Evolutionary conservation across 139 green algal genomes (phyloP).

Genomic region (Tetradesmus lagerheimii): DNA sequence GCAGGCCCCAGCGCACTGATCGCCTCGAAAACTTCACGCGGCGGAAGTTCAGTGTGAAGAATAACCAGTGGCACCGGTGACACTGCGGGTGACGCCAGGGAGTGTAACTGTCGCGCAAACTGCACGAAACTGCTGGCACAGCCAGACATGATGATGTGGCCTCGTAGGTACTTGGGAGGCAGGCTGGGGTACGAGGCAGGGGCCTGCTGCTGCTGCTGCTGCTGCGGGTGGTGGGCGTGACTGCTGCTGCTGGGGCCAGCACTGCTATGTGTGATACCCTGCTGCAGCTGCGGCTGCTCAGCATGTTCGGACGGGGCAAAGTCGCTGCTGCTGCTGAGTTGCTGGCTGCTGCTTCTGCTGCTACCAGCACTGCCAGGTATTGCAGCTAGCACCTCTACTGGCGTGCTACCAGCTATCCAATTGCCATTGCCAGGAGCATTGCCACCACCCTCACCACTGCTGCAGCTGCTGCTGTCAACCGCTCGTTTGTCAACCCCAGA

Average conservation of each 20-base stretch:
- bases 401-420: neutral
- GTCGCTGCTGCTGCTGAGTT: neutral
- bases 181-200: neutral
- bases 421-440: no score
- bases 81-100: slow-evolving; percentile 2
- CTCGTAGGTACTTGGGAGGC: slow-evolving; percentile 4
- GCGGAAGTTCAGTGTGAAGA: slow-evolving; percentile 52
- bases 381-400: neutral
- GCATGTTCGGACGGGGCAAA: neutral
- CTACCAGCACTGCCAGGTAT: neutral
- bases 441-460: neutral
- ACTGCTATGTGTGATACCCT: neutral
- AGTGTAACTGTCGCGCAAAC: slow-evolving; percentile 56
- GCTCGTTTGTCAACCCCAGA: neutral
- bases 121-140: slow-evolving; percentile 45
- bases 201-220: neutral
- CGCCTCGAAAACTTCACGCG: neutral
- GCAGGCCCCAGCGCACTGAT: slow-evolving; percentile 20
- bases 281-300: neutral
- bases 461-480: neutral
- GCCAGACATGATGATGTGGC: slow-evolving; percentile 58
- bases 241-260: neutral
- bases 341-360: neutral
- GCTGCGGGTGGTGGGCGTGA: neutral
- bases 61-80: slow-evolving; percentile 58